These are phyloP conservation scores for Candida sanyiensis DNA, from an alignment of 805 yeast species.

Conservation along the genomic window DNA sequence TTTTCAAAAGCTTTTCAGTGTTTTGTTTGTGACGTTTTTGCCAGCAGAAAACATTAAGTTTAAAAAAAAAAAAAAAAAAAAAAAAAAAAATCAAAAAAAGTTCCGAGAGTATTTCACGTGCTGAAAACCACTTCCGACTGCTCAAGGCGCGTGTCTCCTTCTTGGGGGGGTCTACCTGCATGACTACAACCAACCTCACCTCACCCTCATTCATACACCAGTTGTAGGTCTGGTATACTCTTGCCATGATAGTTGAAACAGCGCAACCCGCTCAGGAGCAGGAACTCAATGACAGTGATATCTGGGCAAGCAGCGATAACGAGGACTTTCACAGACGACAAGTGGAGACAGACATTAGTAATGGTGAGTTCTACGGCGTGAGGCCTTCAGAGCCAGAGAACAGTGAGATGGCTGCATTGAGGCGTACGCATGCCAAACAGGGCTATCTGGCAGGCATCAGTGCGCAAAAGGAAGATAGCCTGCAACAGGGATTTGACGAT, in stretches of 20 bases:
- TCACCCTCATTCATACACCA: not conserved
- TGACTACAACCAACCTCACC: too few species aligned
- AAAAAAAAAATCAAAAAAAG: not conserved
- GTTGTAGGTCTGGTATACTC: too few species aligned
- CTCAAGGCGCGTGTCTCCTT: too few species aligned
- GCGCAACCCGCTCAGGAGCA: not conserved
- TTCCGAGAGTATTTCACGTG: not conserved
- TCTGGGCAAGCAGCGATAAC: constrained; percentile 31
- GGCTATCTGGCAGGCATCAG: constrained; percentile 84
- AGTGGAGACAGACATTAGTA: constrained; percentile 4
- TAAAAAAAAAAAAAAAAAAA: too few species aligned
- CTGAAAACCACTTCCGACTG: not conserved
- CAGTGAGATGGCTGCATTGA: constrained; percentile 34
- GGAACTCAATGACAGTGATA: constrained; percentile 22
- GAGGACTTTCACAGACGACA: constrained; percentile 18
- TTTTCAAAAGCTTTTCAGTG: not conserved
- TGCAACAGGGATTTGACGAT: constrained; percentile 77
- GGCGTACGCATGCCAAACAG: constrained; percentile 63
- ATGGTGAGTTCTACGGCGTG: constrained; percentile 34
- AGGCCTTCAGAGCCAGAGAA: constrained; percentile 15
- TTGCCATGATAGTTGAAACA: not conserved
- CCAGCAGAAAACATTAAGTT: too few species aligned
- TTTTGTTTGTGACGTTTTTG: not conserved
- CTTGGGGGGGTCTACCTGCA: too few species aligned
- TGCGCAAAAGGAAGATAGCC: constrained; percentile 55